Percentiles rank a stretch among this genome's conserved stretches.
Evolutionary conservation across 2,329 filamentous ascomycete genomes (phyloP).

Genomic region (Hypoxylon sp.): DNA sequence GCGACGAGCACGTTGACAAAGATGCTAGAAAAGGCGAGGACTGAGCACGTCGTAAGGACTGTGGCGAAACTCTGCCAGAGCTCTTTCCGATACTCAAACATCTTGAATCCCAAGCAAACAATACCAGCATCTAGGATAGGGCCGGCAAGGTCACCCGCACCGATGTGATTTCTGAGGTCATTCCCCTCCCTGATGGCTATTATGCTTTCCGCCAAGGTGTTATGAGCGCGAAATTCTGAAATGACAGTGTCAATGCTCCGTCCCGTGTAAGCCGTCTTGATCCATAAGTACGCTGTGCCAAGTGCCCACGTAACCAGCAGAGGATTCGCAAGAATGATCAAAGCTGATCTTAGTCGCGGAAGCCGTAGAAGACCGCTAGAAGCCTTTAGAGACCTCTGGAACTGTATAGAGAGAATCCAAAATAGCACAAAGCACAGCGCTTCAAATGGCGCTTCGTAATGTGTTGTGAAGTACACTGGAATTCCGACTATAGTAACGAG

Average conservation of each 20-base stretch:
- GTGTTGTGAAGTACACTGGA: constrained; percentile 47
- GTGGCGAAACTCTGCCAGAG: constrained; percentile 50
- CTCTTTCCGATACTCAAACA: constrained; percentile 55
- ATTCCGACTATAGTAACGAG: constrained; percentile 49
- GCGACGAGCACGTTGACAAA: constrained; percentile 52
- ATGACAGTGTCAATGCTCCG: constrained; percentile 45
- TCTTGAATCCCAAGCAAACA: constrained; percentile 54
- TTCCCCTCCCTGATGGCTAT: constrained; percentile 35
- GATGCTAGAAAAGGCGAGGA: constrained; percentile 47
- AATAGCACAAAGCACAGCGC: constrained; percentile 49
- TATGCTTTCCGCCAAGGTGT: constrained; percentile 48
- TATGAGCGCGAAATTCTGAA: constrained; percentile 48
- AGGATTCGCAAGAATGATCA: constrained; percentile 52
- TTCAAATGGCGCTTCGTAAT: constrained; percentile 51
- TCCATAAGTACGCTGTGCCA: constrained; percentile 52
- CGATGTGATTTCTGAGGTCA: constrained; percentile 44
- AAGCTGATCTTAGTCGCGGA: constrained; percentile 35
- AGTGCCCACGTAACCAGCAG: constrained; percentile 50
- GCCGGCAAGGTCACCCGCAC: constrained; percentile 52
- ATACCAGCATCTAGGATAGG: constrained; percentile 54
- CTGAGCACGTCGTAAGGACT: constrained; percentile 49
- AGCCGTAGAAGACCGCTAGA: constrained; percentile 40
- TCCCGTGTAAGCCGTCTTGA: constrained; percentile 46
- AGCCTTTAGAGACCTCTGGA: constrained; percentile 48
- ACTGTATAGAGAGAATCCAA: constrained; percentile 50